Percentiles rank a stretch among this genome's conserved stretches.
phyloP scores from a whole-genome alignment of 164 flowering plant genomes.

The Platanus orientalis region DNA sequence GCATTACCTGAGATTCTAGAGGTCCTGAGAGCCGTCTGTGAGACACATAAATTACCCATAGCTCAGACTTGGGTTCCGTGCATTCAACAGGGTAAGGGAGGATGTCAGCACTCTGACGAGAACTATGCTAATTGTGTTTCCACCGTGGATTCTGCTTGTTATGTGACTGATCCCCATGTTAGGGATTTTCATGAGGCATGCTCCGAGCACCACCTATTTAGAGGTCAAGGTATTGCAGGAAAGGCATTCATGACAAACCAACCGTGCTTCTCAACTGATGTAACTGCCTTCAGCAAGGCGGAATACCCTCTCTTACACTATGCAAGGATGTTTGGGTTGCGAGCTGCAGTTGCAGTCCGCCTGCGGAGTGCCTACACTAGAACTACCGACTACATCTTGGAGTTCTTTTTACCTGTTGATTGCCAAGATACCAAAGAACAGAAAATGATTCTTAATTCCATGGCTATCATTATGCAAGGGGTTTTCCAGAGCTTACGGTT shows the following conservation, averaged over 20 bases:
- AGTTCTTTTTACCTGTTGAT: constrained; percentile 42
- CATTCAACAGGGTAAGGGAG: constrained; percentile 59
- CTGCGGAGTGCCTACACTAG: constrained; percentile 45
- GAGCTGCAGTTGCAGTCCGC: constrained; percentile 71
- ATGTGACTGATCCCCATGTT: constrained; percentile 40
- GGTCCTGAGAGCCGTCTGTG: constrained; percentile 61
- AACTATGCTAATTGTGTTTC: constrained; percentile 63
- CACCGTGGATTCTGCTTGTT: constrained; percentile 66
- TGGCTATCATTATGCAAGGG: constrained; percentile 45
- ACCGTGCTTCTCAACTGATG: constrained; percentile 67
- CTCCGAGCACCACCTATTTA: constrained; percentile 77
- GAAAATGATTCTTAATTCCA: constrained; percentile 33
- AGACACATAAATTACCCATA: constrained; percentile 66
- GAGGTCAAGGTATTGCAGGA: constrained; percentile 83
- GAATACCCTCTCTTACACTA: constrained; percentile 87
- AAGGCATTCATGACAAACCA: constrained; percentile 65
- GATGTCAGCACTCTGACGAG: constrained; percentile 65
- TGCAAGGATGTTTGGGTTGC: constrained; percentile 58
- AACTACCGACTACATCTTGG: constrained; percentile 53
- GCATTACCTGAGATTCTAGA: constrained; percentile 58
- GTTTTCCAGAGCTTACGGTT: constrained; percentile 43
- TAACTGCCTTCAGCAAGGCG: constrained; percentile 45
- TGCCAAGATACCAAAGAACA: constrained; percentile 30
- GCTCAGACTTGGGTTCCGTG: constrained; percentile 92
- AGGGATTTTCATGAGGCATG: constrained; percentile 87